Evolutionary conservation across 2,329 filamentous ascomycete genomes (phyloP).

Genomic region (Karstenula rhodostoma): DNA sequence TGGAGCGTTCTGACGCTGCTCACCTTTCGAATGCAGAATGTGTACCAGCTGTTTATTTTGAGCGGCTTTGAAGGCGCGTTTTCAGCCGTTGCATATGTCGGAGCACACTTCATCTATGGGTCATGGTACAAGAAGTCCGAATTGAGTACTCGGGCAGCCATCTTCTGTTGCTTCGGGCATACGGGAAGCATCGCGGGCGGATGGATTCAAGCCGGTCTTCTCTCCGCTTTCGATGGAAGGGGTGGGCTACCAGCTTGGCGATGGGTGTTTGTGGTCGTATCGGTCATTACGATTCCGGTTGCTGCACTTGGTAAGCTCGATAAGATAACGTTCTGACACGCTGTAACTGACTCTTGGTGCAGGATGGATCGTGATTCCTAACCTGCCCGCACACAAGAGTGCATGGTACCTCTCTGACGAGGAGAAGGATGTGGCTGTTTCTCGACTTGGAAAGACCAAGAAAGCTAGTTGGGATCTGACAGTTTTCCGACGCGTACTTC

Average conservation of each 20-base stretch:
- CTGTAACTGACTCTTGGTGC: background rate
- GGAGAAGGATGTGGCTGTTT: slow-evolving; percentile 2
- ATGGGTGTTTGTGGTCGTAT: slow-evolving; percentile 7
- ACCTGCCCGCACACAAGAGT: slow-evolving; percentile 1
- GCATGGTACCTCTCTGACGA: slow-evolving; percentile 7
- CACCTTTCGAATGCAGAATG: slow-evolving; percentile 6
- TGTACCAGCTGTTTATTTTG: background rate
- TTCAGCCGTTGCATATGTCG: slow-evolving; percentile 6
- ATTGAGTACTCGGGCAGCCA: slow-evolving; percentile 1
- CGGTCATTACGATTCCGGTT: slow-evolving; percentile 5
- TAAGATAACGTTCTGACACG: background rate
- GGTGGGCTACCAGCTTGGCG: slow-evolving; percentile 6
- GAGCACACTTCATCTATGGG: slow-evolving; percentile 7
- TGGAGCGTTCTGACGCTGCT: slow-evolving; percentile 5
- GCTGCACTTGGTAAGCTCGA: background rate
- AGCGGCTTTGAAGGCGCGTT: slow-evolving; percentile 5
- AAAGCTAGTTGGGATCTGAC: slow-evolving; percentile 7
- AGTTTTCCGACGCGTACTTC: slow-evolving; percentile 7
- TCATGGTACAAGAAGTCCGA: slow-evolving; percentile 6
- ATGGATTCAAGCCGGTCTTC: slow-evolving; percentile 3
- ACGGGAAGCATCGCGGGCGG: slow-evolving; percentile 5
- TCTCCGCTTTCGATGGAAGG: slow-evolving; percentile 4
- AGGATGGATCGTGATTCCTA: slow-evolving; percentile 4
- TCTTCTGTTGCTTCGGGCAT: slow-evolving; percentile 9
- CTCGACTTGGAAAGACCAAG: slow-evolving; percentile 3